Evolutionary conservation across 768 basidiomycete genomes (phyloP).

Genomic region (Favolaschia claudopus): DNA sequence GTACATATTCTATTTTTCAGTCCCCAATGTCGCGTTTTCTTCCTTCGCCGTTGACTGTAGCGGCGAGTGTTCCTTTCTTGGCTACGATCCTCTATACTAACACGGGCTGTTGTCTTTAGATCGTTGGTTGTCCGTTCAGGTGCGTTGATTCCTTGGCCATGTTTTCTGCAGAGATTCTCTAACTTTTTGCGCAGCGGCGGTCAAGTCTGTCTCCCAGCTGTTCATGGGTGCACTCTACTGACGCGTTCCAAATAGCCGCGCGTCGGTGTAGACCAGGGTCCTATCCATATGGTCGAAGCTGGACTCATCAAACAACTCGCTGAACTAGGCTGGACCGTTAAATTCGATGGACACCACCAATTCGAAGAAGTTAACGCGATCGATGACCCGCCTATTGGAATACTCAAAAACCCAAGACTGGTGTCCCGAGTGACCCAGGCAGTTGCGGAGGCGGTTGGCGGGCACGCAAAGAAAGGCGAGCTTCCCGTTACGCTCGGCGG

Average conservation of each 20-base stretch:
- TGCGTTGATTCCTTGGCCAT: conserved; percentile 44
- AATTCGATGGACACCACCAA: conserved; percentile 89
- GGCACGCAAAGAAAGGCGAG: conserved; percentile 77
- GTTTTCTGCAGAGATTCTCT: neutral
- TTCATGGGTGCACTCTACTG: conserved; percentile 12
- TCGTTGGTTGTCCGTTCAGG: conserved; percentile 97
- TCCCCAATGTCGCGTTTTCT: too few relatives aligned
- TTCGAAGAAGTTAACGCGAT: conserved; percentile 77
- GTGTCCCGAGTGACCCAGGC: conserved; percentile 85
- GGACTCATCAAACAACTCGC: conserved; percentile 82
- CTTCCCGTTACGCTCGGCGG: conserved; percentile 93
- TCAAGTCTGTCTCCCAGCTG: conserved; percentile 54
- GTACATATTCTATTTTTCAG: too few relatives aligned
- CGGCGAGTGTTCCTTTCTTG: too few relatives aligned
- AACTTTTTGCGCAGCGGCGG: conserved; percentile 57
- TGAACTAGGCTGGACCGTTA: conserved; percentile 86
- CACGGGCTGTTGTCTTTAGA: conserved; percentile 51
- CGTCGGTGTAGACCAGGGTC: conserved; percentile 85
- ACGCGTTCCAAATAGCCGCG: conserved; percentile 57
- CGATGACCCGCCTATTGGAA: conserved; percentile 83
- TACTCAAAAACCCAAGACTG: conserved; percentile 87
- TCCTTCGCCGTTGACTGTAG: too few relatives aligned
- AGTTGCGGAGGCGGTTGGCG: conserved; percentile 79
- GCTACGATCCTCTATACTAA: too few relatives aligned
- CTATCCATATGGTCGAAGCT: conserved; percentile 87